Base-by-base conservation (phyloP, 768 basidiomycete genomes). In the Gelatoporia subvermispora region DNA sequence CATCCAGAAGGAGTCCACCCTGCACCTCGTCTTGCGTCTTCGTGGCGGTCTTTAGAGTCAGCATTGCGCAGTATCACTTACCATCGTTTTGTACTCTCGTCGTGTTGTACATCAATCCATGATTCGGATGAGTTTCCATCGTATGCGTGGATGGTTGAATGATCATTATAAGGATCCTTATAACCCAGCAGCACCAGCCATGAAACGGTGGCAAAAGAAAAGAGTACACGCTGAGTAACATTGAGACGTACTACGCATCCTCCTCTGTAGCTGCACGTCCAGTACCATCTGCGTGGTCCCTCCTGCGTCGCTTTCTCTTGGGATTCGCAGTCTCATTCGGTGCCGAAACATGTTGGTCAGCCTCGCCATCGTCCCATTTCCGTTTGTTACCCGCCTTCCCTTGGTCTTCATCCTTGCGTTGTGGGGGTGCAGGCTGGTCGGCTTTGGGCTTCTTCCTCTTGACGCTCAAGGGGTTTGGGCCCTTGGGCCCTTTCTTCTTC, bases 391-490 rank as follows among this genome's bases (percentile, higher is more conserved):
- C 60, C 5, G 41, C 56, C 49, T 28, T 57, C 45, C 35, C 22
- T 42, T 40, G 37, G 18, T 15, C 22, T 23, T 20, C 35, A 1
- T 10, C 37, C 31, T 44, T 45, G 18, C 41, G 46, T 44, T 10
- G 44, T 17, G 43, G 18, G 17, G 36, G 21, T 13, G 24, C 15
- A 4, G 44, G 21, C 3, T 25, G 35, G 1, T 50, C 49, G 5
- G 53, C 24, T 20, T 62, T 57, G 4, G 56, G 41, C 58, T 79
- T 81, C 66, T 90, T 94, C 74, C 93, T 96, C 75, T 92, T 93
- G 39, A 94, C 71, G 51, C 91, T 93, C 3, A 97, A 76, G 8
- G 95, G 92, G 69, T 97, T 98, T 1, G 94, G 93, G 0, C 79
- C 90, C 61, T 91, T 94, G 0, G 86, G 85, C 0, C 81, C 84